Evolutionary conservation across 495 filamentous ascomycete species (phyloP).

Genomic region (Parachaetomium inaequale): DNA sequence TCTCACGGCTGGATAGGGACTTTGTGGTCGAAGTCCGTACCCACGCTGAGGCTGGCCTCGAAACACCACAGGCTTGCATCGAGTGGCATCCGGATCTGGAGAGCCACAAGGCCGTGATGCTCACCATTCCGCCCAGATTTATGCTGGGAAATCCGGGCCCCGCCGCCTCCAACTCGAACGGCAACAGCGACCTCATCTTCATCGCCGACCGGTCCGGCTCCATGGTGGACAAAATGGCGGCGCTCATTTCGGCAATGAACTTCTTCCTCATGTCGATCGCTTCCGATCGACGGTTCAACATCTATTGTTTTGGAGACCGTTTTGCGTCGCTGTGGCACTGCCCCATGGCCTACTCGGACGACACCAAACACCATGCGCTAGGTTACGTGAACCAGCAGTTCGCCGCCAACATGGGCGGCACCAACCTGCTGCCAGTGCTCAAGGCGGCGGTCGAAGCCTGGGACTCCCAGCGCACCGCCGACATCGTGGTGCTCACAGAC

Average conservation of each 20-base stretch:
- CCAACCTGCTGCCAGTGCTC: constrained; percentile 15
- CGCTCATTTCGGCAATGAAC: constrained; percentile 16
- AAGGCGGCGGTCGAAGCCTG: constrained; percentile 4
- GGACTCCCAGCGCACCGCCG: constrained; percentile 1
- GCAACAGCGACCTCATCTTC: constrained; percentile 11
- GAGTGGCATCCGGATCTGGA: no score
- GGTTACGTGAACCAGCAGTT: constrained; percentile 5
- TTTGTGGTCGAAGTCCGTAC: no score
- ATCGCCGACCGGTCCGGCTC: constrained; percentile 19
- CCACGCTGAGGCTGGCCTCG: no score
- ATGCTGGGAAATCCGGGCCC: no score
- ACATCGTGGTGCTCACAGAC: constrained; percentile 20
- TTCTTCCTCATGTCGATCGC: constrained; percentile 20
- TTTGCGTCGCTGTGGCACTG: constrained; percentile 3
- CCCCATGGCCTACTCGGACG: constrained; percentile 10
- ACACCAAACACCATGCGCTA: background rate
- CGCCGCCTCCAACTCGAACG: no score
- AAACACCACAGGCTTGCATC: no score
- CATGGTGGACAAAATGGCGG: constrained; percentile 13
- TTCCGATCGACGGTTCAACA: constrained; percentile 10
- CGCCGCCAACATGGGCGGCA: constrained; percentile 12
- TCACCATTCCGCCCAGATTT: background rate
- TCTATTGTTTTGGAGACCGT: constrained; percentile 16
- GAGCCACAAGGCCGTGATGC: no score
- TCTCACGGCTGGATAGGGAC: no score